Conservation (phyloP, 148 eudicot species). For the Vaccinium macrocarpon region DNA sequence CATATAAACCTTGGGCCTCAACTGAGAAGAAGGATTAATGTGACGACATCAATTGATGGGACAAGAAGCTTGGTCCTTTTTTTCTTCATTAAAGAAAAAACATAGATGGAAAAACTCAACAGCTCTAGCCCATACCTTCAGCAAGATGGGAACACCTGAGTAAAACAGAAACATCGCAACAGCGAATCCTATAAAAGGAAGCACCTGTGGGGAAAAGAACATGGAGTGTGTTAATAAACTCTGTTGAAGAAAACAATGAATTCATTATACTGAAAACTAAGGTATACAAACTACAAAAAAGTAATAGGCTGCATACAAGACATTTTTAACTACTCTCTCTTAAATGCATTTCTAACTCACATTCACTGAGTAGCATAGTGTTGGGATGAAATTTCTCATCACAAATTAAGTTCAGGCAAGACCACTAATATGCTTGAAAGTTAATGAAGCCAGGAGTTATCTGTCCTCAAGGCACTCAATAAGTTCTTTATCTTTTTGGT, state of each 20-base stretch:
- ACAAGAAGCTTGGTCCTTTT: background rate
- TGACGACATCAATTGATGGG: background rate
- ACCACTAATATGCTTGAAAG: background rate
- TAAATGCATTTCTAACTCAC: background rate
- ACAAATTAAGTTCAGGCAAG: background rate
- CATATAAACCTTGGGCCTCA: background rate
- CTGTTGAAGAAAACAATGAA: background rate
- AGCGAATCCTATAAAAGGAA: conserved; percentile 80
- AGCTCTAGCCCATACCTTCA: conserved; percentile 51
- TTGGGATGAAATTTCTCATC: background rate
- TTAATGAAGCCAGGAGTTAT: background rate
- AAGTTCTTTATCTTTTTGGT: background rate
- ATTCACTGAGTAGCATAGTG: too few relatives aligned
- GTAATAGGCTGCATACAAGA: background rate
- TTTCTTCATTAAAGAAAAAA: background rate
- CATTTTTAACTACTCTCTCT: background rate
- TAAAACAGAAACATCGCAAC: conserved; percentile 84
- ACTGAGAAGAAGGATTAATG: background rate
- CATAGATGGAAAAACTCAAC: background rate
- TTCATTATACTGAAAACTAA: background rate
- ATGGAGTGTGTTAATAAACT: background rate
- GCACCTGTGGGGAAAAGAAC: conserved; percentile 33
- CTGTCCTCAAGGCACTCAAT: background rate
- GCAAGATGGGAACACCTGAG: conserved; percentile 73
- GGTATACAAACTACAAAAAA: background rate